A percentile compares a stretch with the other conserved stretches of the same genome.
Conservation (phyloP, 2,329 filamentous ascomycete species). For the Fusarium camptoceras region DNA sequence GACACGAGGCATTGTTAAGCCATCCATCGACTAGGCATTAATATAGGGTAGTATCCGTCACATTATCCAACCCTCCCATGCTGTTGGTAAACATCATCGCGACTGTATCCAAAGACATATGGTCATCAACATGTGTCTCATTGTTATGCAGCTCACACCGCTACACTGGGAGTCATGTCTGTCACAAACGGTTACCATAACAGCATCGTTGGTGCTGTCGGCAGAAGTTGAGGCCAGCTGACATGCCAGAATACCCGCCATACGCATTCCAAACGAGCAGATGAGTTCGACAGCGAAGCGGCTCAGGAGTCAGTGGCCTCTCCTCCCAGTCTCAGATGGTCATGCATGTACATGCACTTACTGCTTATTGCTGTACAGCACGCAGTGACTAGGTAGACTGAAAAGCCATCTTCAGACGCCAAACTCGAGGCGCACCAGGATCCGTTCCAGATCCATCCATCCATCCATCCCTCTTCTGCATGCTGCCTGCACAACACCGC, state of each 20-base stretch:
- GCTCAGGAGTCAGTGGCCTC: not conserved
- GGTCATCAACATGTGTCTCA: slow-evolving; percentile 9
- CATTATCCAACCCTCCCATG: slow-evolving; percentile 2
- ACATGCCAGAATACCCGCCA: slow-evolving; percentile 8
- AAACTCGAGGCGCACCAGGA: slow-evolving; percentile 1
- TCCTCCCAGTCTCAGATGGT: not conserved
- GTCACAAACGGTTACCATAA: not conserved
- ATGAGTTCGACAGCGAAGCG: not conserved
- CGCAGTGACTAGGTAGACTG: not conserved
- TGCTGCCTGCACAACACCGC: slow-evolving; percentile 33
- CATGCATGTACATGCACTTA: not conserved
- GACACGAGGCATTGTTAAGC: not conserved
- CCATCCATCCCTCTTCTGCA: not conserved
- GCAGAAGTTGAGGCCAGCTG: slow-evolving; percentile 19
- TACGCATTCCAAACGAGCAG: slow-evolving; percentile 4
- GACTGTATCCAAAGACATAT: not conserved
- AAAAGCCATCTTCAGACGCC: not conserved
- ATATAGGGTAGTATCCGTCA: slow-evolving; percentile 21
- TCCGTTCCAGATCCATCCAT: slow-evolving; percentile 8
- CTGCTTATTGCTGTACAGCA: not conserved
- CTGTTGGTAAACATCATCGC: slow-evolving; percentile 5
- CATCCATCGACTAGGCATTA: not conserved
- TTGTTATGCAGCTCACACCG: slow-evolving; percentile 24
- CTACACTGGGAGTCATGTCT: not conserved
- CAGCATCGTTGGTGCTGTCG: slow-evolving; percentile 15